A percentile compares a stretch with the other conserved stretches of the same genome.
These are phyloP conservation scores for Calcarisporium arbuscula DNA, from an alignment of 2,329 filamentous ascomycete species.

Conservation along the genomic window DNA sequence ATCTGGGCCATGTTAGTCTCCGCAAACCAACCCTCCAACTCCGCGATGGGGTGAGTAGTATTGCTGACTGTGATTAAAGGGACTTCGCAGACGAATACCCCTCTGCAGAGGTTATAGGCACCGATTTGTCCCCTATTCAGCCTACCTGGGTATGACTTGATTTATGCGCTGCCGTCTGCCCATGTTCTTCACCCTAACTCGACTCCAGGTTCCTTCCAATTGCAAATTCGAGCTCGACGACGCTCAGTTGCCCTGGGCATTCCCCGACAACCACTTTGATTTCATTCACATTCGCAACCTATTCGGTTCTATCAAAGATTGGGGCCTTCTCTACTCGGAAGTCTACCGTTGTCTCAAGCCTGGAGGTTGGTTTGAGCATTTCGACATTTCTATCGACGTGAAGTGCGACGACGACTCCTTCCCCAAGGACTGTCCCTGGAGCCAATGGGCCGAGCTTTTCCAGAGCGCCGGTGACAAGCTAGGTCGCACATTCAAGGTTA, in stretches of 20 bases:
- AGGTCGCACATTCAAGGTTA: slow-evolving; percentile 21
- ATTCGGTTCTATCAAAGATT: slow-evolving; percentile 27
- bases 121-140: slow-evolving; percentile 2
- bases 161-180: too few species aligned
- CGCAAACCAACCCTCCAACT: too few species aligned
- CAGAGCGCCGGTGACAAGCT: slow-evolving; percentile 21
- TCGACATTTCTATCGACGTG: slow-evolving; percentile 19
- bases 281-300: slow-evolving; percentile 35
- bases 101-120: background rate
- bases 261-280: slow-evolving; percentile 28
- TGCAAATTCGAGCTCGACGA: slow-evolving; percentile 40
- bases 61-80: too few species aligned
- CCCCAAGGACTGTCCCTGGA: slow-evolving; percentile 17
- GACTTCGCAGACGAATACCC: slow-evolving; percentile 1
- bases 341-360: slow-evolving; percentile 37
- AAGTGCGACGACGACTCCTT: slow-evolving; percentile 24
- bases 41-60: too few species aligned
- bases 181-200: too few species aligned
- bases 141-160: background rate
- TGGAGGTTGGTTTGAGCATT: slow-evolving; percentile 33
- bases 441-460: slow-evolving; percentile 21
- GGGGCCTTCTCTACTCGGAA: slow-evolving; percentile 41
- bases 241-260: slow-evolving; percentile 36
- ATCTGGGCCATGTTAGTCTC: slow-evolving; percentile 4
- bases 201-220: slow-evolving; percentile 37